Percentiles rank a stretch among this genome's conserved stretches.
phyloP scores from a whole-genome alignment of 306 rosid genomes.

The Quercus parvula region DNA sequence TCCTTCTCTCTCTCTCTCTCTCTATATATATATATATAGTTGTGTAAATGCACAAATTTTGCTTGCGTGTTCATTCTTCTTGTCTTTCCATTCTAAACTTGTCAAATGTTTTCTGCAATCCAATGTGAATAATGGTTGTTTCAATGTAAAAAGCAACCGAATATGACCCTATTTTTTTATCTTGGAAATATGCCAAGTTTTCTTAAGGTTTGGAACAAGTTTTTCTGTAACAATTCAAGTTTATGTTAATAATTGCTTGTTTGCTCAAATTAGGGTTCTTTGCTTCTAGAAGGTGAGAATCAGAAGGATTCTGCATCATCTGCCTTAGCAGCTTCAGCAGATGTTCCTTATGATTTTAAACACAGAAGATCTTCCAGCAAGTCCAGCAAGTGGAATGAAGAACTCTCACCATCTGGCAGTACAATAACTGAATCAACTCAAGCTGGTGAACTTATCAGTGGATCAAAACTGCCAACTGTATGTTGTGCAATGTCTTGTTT shows the following conservation, averaged over 20 bases:
- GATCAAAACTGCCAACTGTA: slow-evolving; percentile 53
- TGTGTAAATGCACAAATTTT: neutral
- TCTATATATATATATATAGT: neutral
- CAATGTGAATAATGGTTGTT: neutral
- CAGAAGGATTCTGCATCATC: slow-evolving; percentile 52
- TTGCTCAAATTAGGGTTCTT: slow-evolving; percentile 32
- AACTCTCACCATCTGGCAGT: slow-evolving; percentile 73
- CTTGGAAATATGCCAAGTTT: neutral
- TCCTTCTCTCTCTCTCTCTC: slow-evolving; percentile 16
- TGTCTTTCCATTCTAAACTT: slow-evolving; percentile 1
- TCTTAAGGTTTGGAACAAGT: neutral
- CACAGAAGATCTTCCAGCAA: slow-evolving; percentile 83
- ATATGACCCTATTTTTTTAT: neutral
- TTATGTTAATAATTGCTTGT: neutral
- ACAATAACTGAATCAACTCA: slow-evolving; percentile 76
- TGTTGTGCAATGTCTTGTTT: slow-evolving; percentile 13
- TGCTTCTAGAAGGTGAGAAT: slow-evolving; percentile 56
- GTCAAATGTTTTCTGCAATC: neutral
- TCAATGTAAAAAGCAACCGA: neutral
- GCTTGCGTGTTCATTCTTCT: neutral
- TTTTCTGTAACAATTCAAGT: neutral
- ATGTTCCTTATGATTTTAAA: slow-evolving; percentile 54
- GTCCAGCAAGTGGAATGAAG: slow-evolving; percentile 84
- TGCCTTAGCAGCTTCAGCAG: slow-evolving; percentile 37
- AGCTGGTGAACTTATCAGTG: slow-evolving; percentile 77